These are phyloP conservation scores for Zymoseptoria ardabiliae DNA, from an alignment of 2,329 filamentous ascomycete genomes.

Conservation along the genomic window DNA sequence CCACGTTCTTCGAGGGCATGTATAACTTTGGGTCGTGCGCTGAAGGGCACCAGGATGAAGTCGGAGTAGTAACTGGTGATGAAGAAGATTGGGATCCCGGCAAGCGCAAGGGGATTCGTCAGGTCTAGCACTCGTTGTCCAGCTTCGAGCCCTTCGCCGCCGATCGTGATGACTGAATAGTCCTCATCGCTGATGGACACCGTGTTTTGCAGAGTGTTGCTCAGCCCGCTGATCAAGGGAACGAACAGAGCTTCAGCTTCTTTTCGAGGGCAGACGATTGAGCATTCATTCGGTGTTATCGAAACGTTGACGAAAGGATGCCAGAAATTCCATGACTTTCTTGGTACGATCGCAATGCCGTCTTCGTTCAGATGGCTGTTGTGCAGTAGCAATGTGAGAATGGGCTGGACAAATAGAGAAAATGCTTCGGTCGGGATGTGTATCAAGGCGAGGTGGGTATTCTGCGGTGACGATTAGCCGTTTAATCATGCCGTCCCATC, in stretches of 20 bases:
- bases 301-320: slow-evolving; percentile 90
- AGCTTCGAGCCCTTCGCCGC: slow-evolving; percentile 82
- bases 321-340: slow-evolving; percentile 41
- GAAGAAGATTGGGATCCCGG: slow-evolving; percentile 94
- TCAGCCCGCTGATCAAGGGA: slow-evolving; percentile 59
- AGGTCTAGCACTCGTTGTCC: slow-evolving; percentile 86
- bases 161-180: slow-evolving; percentile 83
- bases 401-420: slow-evolving; percentile 71
- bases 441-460: slow-evolving; percentile 78
- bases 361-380: slow-evolving; percentile 33
- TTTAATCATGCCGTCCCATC: neutral
- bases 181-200: slow-evolving; percentile 74
- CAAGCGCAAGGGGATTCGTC: slow-evolving; percentile 81
- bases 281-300: slow-evolving; percentile 86
- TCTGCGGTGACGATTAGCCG: slow-evolving; percentile 45
- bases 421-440: slow-evolving; percentile 80
- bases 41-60: slow-evolving; percentile 83
- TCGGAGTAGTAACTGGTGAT: slow-evolving; percentile 98
- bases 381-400: slow-evolving; percentile 70
- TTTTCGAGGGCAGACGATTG: slow-evolving; percentile 74
- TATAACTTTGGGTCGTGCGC: slow-evolving; percentile 66
- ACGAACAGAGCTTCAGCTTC: slow-evolving; percentile 69
- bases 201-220: slow-evolving; percentile 34
- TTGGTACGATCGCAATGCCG: slow-evolving; percentile 29
- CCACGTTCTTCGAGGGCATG: slow-evolving; percentile 69